Base-by-base conservation (phyloP, 2,329 filamentous ascomycete genomes). In the Aureobasidium sp. region DNA sequence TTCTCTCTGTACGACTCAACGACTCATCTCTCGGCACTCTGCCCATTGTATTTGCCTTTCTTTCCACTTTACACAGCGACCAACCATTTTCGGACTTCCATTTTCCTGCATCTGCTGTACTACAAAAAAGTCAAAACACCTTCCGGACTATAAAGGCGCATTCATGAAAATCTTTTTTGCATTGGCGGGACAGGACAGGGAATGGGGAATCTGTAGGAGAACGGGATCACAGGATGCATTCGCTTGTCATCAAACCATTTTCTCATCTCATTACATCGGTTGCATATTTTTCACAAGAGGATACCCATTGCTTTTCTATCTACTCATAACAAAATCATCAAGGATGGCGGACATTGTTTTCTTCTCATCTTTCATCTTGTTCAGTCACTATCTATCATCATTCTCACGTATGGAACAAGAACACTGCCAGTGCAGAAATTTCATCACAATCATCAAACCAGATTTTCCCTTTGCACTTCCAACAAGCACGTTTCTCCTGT, bases 231-330 rank as follows among this genome's bases (percentile, higher is more conserved):
- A 61, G 45, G 36, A 61, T 52, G 47, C 57, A 61, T 44, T 61
- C 57, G 57, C 57, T 61, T 61, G 56, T 49, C 56, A 59, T 59
- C 56, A 34, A 25, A 36, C 47, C 55, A 58, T 37, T 58, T 45
- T 27, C 17, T 34, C 31, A 34, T 34, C 41, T 48, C 56, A 41
- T 59, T n/a, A 59, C 22, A 48, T 39, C 27, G 45, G 45, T 52
- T 42, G 57, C 57, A 61, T 61, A 44, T 59, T 49, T 34, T 49
- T 47, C 27, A 34, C 7, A n/a, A 61, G 57, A 61, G 57, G 57
- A 61, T 61, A 61, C 57, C 57, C 57, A 42, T 52, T 61, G 57
- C 37, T 61, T 39, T 61, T 31, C 34, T 25, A 7, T 17, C 11
- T 59, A 15, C 29, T 37, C 8, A 25, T 27, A 36, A 47, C 44